phyloP scores from a whole-genome alignment of 768 basidiomycete genomes.

The Mycena metata region DNA sequence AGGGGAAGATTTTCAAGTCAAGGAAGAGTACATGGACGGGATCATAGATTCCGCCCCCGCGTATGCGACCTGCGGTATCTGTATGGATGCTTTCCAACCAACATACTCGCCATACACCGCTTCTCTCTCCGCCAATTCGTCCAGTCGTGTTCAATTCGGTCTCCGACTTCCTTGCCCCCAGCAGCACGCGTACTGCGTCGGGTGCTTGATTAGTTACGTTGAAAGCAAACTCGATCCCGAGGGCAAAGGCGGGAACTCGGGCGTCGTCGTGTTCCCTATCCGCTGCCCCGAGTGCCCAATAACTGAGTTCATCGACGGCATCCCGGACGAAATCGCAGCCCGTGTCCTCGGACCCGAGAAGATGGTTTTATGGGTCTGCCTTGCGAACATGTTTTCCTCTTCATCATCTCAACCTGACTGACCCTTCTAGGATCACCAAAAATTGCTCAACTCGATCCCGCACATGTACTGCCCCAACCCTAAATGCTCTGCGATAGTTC shows the following conservation, averaged over 20 bases:
- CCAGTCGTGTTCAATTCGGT: constrained; percentile 51
- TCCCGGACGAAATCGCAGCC: constrained; percentile 51
- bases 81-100: constrained; percentile 53
- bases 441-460: constrained; percentile 51
- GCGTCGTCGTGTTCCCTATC: constrained; percentile 52
- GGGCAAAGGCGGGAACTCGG: constrained; percentile 46
- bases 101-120: constrained; percentile 51
- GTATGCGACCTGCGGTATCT: constrained; percentile 53
- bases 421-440: constrained; percentile 49
- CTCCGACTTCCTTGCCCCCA: constrained; percentile 51
- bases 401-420: background rate
- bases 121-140: constrained; percentile 51
- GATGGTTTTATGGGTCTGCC: constrained; percentile 52
- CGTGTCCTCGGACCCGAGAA: constrained; percentile 48
- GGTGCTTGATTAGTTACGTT: constrained; percentile 52
- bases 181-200: constrained; percentile 52
- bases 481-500: constrained; percentile 52
- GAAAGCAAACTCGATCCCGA: constrained; percentile 52
- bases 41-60: background rate
- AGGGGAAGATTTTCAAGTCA: constrained; percentile 27
- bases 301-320: constrained; percentile 49
- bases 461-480: constrained; percentile 55
- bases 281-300: constrained; percentile 54
- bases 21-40: constrained; percentile 31
- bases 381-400: background rate